Evolutionary conservation across 371 early-diverging fungal genomes (phyloP), one percentile per base, ranked within the genome.

Genomic region (Mucor circinelloides): DNA sequence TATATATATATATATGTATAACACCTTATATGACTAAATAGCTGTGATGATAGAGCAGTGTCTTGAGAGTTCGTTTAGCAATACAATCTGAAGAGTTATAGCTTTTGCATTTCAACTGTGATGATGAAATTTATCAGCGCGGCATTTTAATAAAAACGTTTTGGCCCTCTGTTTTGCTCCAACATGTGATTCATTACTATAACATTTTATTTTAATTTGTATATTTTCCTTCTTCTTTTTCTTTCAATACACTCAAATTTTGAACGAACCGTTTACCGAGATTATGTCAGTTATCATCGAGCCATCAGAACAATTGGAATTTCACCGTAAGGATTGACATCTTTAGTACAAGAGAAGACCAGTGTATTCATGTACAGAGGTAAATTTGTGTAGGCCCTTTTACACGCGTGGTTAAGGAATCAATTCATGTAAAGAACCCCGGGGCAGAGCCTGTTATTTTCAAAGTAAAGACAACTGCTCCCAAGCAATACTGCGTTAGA

Each of bases 391-490:
- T 55, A 93, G 93, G 93, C 52, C 97, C 97, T 12, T 89, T 95
- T 73, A 90, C 89, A 46, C 71, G 78, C 21, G 74, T 86, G 52
- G 85, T 87, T 59, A 88, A 89, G 64, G 87, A 88, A 70, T 74
- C 74, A 15, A 82, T 96, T 52, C 68, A 70, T 25, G 82, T 97
- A 66, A 81, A 76, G 46, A 97, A 97, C 83, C 77, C 85, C 30
- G 84, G 87, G 62, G 80, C 85, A 67, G 70, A 83, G 42, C 86
- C 93, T 0, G 81, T 93, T 36, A 91, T 93, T 12, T 99, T 96
- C 84, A 98, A 99, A 81, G 94, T 99, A 75, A 97, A 97, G 75
- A 99, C 99, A 5, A 99, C 98, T 8, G 95, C 96, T 0, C 99
- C 99, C 21, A 96, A 96, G 80, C 94, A 95, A 76, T 99, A 97